Evolutionary conservation across 1,139 yeast species (phyloP), one percentile per base, ranked within the genome.

Genomic region (Saccharomyces pastorianus): DNA sequence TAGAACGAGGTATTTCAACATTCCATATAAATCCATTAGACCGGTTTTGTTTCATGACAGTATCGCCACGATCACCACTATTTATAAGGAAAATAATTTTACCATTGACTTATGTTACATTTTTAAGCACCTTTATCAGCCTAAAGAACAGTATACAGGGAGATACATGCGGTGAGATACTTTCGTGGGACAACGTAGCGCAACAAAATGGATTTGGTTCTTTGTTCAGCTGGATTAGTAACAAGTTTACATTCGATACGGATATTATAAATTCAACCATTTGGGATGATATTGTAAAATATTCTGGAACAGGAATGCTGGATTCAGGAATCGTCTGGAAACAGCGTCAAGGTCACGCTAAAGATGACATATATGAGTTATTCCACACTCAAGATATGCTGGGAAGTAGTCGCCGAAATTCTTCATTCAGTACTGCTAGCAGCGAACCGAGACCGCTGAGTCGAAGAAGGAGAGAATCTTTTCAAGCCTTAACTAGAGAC

Each of bases 1-100:
- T 64, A 31, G 61, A 60, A 23, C 58, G 59, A 48, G 56, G 55
- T 6, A 59, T 66, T 5, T 55, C 62, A 17, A 54, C 53, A 29
- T 64, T 65, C 49, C 63, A 62, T 9, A 60, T 64, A 8, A 66
- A 66, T 47, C 68, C 69, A 4, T 52, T 62, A 48, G 67, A 66
- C 54, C 58, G 59, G 29, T 55, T 63, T 26, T 64, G 68, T 52
- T 62, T 64, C 52, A 48, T 64, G 13, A 57, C 63, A 0, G 57
- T 57, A 9, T 59, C 63, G 2, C 62, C 61, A 5, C 49, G 59
- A 13, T 52, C 58, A 7, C 64, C 65, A 2, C 48, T 65, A 3
- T 58, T 62, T 48, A 61, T 65, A 6, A 57, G 64, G 44, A 65
- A 63, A 51, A 55, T 65, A 6, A 57, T 59, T 46, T 44, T 66